Base-by-base conservation (phyloP, 2,329 filamentous ascomycete species). In the Fusarium sublunatum region DNA sequence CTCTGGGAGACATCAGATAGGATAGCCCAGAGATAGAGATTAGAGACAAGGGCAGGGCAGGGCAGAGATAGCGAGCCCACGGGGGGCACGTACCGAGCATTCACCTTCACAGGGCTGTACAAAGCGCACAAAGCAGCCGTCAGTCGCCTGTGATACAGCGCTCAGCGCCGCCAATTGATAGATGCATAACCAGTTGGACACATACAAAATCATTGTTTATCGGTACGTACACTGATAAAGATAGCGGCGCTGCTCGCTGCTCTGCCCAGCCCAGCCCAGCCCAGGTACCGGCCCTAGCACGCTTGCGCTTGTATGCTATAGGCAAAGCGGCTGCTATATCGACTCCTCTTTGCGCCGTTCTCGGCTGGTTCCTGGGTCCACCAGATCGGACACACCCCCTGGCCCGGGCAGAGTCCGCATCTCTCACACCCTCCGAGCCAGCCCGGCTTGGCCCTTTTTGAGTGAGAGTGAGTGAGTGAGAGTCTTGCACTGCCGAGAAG, bases 131-230 rank as follows among this genome's bases (percentile, higher is more conserved):
- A 19, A 19, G 40, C 45, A 52, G 28, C 54, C 10, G 34, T 58
- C 43, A 35, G 53, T 58, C 22, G 45, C 34, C 46, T 57, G 57
- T 61, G 57, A 52, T 57, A 61, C 58, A 32, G 11, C 6, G 31
- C 31, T 19, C 31, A n/a, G n/a, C 55, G 41, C 56, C 41, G 39
- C 15, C 40, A 35, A 43, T 55, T 61, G 55, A 60, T 54, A 49
- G 40, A 41, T 34, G 65, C 51, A 61, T 69, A 70, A 70, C 67
- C 58, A 57, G 65, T 65, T 65, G 60, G 67, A 69, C 67, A 69
- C 65, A 69, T 65, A 68, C 64, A 63, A 63, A 67, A 56, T 13
- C 53, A 58, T 58, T 67, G 65, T 69, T 70, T 70, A 70, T 55
- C 59, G 59, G 67, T 70, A 70, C 67, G 67, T 70, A 70, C 67